These are phyloP conservation scores for Kandelia obovata DNA, from an alignment of 345 rosid genomes.

Conservation along the genomic window DNA sequence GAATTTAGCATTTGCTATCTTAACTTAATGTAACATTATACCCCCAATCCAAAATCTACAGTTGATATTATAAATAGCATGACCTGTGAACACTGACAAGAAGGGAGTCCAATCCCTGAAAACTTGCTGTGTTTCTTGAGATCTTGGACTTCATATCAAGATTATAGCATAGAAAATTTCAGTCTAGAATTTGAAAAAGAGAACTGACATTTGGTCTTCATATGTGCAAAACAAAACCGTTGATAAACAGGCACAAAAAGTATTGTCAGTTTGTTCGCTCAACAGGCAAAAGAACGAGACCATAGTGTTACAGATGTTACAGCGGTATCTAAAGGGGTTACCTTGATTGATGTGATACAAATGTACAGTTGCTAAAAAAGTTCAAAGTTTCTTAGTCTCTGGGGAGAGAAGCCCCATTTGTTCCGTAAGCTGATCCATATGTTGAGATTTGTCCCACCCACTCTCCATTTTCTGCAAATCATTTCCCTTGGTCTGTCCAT, in stretches of 20 bases:
- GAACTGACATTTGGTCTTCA: background rate
- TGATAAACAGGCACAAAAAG: constrained; percentile 9
- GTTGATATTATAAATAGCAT: no score
- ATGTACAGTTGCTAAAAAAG: constrained; percentile 8
- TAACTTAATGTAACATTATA: no score
- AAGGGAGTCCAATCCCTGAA: no score
- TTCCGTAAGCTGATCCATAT: constrained; percentile 71
- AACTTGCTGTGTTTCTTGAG: background rate
- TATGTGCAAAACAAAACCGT: constrained; percentile 14
- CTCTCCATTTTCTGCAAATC: constrained; percentile 36
- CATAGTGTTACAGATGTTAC: constrained; percentile 2
- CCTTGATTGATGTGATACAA: constrained; percentile 9
- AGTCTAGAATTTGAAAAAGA: background rate
- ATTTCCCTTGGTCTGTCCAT: constrained; percentile 26
- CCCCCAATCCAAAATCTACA: no score
- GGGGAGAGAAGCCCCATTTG: constrained; percentile 82
- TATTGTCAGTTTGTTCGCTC: constrained; percentile 13
- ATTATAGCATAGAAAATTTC: background rate
- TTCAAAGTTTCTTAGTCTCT: constrained; percentile 35
- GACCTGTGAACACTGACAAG: no score
- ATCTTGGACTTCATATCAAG: background rate
- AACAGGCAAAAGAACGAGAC: constrained; percentile 12
- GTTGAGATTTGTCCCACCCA: constrained; percentile 47
- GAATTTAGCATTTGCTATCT: no score
- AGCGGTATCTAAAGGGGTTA: constrained; percentile 3